phyloP scores from a whole-genome alignment of 2,329 filamentous ascomycete genomes.

The Verticillium nonalfalfae region DNA sequence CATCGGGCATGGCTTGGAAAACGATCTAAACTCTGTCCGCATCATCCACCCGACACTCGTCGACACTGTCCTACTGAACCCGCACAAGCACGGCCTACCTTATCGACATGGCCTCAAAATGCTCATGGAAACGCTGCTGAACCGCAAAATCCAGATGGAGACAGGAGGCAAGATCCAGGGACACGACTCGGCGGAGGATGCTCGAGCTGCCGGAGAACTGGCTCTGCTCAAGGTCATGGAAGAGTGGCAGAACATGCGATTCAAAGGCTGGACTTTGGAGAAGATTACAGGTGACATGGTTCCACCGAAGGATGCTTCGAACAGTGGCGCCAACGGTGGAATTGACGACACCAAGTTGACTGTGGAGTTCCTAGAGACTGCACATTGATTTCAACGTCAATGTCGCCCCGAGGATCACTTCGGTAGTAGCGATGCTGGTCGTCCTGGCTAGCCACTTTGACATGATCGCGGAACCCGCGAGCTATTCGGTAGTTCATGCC shows the following conservation, averaged over 20 bases:
- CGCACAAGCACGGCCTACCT: slow-evolving; percentile 71
- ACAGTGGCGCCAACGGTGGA: not conserved
- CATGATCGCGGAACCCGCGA: not conserved
- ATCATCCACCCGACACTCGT: slow-evolving; percentile 80
- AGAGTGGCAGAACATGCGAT: slow-evolving; percentile 62
- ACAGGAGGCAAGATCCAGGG: slow-evolving; percentile 45
- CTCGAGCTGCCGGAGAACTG: slow-evolving; percentile 80
- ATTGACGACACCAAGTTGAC: slow-evolving; percentile 17
- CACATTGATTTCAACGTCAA: slow-evolving; percentile 2
- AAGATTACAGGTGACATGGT: slow-evolving; percentile 35
- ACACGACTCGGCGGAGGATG: slow-evolving; percentile 91
- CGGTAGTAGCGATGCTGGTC: not conserved
- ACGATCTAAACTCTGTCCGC: slow-evolving; percentile 81
- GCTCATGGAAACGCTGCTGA: slow-evolving; percentile 64
- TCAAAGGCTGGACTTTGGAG: slow-evolving; percentile 59
- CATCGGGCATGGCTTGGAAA: slow-evolving; percentile 91
- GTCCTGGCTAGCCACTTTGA: not conserved
- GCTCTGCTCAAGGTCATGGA: slow-evolving; percentile 65
- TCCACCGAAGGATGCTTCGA: slow-evolving; percentile 20
- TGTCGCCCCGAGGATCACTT: not conserved
- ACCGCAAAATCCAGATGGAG: slow-evolving; percentile 72
- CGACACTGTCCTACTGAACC: slow-evolving; percentile 80
- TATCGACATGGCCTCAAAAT: slow-evolving; percentile 70
- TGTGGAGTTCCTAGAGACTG: slow-evolving; percentile 29
- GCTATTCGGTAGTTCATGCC: not conserved